These are phyloP conservation scores for Aspergillus conjunctus DNA, from an alignment of 495 filamentous ascomycete species.

Conservation along the genomic window DNA sequence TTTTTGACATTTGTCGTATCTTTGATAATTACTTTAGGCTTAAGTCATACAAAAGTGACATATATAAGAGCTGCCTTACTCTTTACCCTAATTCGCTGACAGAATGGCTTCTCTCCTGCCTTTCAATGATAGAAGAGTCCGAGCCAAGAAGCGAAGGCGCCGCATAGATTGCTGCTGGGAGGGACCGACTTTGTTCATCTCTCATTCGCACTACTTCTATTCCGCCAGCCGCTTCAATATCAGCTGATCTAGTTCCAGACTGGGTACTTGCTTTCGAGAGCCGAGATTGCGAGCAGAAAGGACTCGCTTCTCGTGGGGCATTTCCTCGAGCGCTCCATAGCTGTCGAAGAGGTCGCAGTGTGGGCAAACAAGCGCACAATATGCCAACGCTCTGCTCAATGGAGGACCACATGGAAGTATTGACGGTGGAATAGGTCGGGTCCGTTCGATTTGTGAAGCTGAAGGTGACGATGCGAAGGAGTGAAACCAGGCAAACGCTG, in stretches of 20 bases:
- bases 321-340: slow-evolving; percentile 12
- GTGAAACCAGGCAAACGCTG: slow-evolving; percentile 34
- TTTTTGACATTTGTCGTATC: no score
- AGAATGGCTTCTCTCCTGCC: background rate
- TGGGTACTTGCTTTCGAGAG: background rate
- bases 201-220: background rate
- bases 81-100: background rate
- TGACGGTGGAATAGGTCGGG: slow-evolving; percentile 26
- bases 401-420: slow-evolving; percentile 50
- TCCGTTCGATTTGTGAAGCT: slow-evolving; percentile 13
- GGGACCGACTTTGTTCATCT: background rate
- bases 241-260: background rate
- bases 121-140: background rate
- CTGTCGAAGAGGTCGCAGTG: slow-evolving; percentile 35
- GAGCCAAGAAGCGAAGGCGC: background rate
- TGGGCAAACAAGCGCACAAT: slow-evolving; percentile 52
- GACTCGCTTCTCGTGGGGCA: background rate
- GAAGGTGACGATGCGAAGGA: slow-evolving; percentile 25
- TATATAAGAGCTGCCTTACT: no score
- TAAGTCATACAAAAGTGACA: no score
- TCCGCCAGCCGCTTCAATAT: background rate
- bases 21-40: no score
- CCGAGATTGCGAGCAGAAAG: background rate
- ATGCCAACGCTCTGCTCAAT: slow-evolving; percentile 55
- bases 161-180: background rate